phyloP scores from a whole-genome alignment of 345 rosid species.

The Melaleuca quinquenervia region DNA sequence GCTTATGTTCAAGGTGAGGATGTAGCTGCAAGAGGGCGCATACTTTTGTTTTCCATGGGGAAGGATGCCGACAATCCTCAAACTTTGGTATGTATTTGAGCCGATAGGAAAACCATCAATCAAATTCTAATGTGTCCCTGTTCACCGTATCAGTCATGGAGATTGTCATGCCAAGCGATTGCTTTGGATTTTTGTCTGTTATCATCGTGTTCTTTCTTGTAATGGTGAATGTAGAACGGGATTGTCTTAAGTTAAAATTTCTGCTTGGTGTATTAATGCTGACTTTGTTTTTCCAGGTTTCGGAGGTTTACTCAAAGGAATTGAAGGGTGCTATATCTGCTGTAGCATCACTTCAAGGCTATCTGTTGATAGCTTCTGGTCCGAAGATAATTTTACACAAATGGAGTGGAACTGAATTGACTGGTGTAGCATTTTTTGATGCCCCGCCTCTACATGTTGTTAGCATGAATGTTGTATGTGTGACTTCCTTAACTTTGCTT shows the following conservation, averaged over 20 bases:
- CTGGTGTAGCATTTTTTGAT: constrained; percentile 86
- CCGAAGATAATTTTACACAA: constrained; percentile 88
- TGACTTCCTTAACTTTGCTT: background rate
- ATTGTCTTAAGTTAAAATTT: background rate
- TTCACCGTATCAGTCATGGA: background rate
- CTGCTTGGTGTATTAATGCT: background rate
- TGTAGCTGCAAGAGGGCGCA: constrained; percentile 97
- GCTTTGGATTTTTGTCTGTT: background rate
- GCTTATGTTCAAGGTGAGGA: constrained; percentile 99
- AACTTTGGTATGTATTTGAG: constrained; percentile 35
- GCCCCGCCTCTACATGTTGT: constrained; percentile 92
- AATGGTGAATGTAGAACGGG: background rate
- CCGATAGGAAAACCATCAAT: background rate
- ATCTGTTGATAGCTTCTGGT: constrained; percentile 87
- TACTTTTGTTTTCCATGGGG: constrained; percentile 69
- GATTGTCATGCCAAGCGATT: background rate
- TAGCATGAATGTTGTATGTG: constrained; percentile 90
- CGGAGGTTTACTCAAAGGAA: constrained; percentile 93
- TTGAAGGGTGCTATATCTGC: constrained; percentile 98
- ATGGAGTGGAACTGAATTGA: constrained; percentile 89
- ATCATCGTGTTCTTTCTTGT: background rate
- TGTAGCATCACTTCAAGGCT: constrained; percentile 96
- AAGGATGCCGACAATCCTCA: constrained; percentile 57
- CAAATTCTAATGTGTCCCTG: background rate
- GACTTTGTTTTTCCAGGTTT: constrained; percentile 34